Base-by-base conservation (phyloP, 129 eudicot species). In the Pulicaria dysenterica region DNA sequence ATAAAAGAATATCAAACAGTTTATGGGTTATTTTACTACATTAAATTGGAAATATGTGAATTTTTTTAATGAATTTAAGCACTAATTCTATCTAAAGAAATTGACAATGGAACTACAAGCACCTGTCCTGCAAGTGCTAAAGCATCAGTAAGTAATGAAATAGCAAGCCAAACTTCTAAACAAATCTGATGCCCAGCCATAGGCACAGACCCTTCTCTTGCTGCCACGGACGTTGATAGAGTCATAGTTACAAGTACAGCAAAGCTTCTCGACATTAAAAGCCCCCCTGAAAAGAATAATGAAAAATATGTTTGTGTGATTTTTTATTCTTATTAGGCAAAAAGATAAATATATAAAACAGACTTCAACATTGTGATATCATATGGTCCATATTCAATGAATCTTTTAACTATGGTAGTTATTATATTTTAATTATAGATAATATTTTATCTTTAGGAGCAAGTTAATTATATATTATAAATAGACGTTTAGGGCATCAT, bases 51-150 rank as follows among this genome's bases (percentile, higher is more conserved):
- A 24, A 24, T 2, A 13, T 24, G 56, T 13, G 2, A 13, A 13
- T 51, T 7, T 45, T 31, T 3, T 24, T 34, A 0, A 43, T 8
- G 67, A 46, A 58, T 17, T 15, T 70, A 39, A 15, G 44, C 37
- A 45, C 36, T 34, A 72, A 24, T 14, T 42, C 11, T 41, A 42
- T 11, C 7, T 6, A 31, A 46, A 8, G 10, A 58, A 13, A 8
- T 14, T 45, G 13, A 7, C 36, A 58, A 12, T 57, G 15, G 43
- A 71, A 40, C 53, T 34, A 58, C 56, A 31, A 42, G 40, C 19
- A 15, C 99, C 91, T 94, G 99, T 56, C 99, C 99, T 45, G 99
- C 94, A 72, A 94, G 86, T 60, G 99, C 99, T 79, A 94, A 82
- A 76, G 99, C 99, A 83, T 90, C 99, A 48, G 87, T 90, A 15